Evolutionary conservation across 495 filamentous ascomycete species (phyloP), one percentile per base, ranked within the genome.

Genomic region (Pseudotulostoma volvatum): DNA sequence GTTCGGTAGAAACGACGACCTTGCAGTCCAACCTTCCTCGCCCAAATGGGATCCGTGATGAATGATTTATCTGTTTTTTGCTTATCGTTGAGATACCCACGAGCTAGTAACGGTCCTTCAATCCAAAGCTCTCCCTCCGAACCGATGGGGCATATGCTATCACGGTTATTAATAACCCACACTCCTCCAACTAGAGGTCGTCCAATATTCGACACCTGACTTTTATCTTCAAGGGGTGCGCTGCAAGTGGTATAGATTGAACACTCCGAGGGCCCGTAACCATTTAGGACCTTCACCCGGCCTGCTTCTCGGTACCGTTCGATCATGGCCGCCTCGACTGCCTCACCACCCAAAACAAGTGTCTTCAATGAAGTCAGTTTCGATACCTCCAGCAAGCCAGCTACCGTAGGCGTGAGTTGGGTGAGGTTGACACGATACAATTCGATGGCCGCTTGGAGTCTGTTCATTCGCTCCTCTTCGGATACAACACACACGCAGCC

Each of bases 401-500:
- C 45, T 0, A 57, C 46, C 1, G 55, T 43, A 2, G 57, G 49
- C 0, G 55, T 56, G 7, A 63, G 25, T 15, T 45, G 32, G 1
- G 48, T 42, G 38, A 42, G 51, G 30, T 50, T 59, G 0, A 53
- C 52, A 0, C 38, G 18, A 14, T 44, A 23, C 2, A 21, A 17
- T 3, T 34, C 18, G n/a, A 64, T 64, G 3, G 33, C 30, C 3
- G 41, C 47, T 1, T 35, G 38, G 11, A 58, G 34, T 50, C 5
- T 73, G 14, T 55, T 44, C 14, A 45, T 51, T 7, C 59, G 44
- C 0, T 59, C 50, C 3, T 46, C 39, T 2, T 63, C 55, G 0
- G 51, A 55, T 0, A 59, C 55, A 1, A 66, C 47, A 38, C 62
- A 66, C 3, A 60, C 18, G 18, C 57, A 59, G 0, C 55, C 60